Evolutionary conservation across 495 filamentous ascomycete species (phyloP).

Genomic region (Alectoria sarmentosa): DNA sequence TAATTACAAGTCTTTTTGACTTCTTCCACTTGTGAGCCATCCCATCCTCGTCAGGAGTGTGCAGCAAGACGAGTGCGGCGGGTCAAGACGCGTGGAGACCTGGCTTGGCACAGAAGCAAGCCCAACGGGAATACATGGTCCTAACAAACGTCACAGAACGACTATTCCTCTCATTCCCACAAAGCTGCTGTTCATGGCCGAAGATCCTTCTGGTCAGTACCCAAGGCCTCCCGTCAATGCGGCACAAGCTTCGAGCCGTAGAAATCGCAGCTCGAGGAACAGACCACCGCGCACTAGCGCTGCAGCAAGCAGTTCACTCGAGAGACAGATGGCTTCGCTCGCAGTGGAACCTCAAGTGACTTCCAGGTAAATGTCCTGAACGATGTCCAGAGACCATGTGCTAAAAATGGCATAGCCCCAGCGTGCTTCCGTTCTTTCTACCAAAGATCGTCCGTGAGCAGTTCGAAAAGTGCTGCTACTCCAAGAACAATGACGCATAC

Average conservation of each 20-base stretch:
- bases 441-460: conserved; percentile 5
- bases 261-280: background rate
- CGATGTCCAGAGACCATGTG: background rate
- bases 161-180: background rate
- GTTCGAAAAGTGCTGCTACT: background rate
- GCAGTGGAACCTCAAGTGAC: background rate
- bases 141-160: background rate
- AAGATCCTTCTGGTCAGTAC: background rate
- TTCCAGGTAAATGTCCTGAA: background rate
- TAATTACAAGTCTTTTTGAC: background rate
- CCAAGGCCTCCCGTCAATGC: background rate
- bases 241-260: background rate
- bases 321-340: background rate
- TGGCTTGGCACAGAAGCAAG: background rate
- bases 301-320: background rate
- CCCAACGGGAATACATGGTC: background rate
- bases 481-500: background rate
- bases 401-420: background rate
- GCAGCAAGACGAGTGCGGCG: background rate
- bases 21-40: background rate
- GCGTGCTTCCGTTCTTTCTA: conserved; percentile 6
- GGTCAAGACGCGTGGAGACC: background rate
- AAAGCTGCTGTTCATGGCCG: background rate
- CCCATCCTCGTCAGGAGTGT: background rate
- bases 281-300: background rate